Percentiles rank a stretch among this genome's conserved stretches.
Evolutionary conservation across 2,329 filamentous ascomycete species (phyloP).

Genomic region (Cordyceps tenuipes): DNA sequence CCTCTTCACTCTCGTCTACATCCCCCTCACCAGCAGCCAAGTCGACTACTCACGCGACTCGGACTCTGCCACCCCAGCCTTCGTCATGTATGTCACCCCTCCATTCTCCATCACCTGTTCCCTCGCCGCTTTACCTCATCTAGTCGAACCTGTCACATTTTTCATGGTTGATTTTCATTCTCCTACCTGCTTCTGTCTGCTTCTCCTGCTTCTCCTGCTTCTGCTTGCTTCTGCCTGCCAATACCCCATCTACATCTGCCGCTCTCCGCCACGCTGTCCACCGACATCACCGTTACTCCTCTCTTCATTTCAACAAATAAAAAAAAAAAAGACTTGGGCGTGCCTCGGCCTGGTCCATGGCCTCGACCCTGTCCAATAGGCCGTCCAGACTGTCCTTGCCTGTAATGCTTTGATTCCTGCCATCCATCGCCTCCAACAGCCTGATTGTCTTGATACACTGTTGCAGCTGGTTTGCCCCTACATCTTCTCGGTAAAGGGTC

Average conservation of each 20-base stretch:
- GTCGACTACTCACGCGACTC: background rate
- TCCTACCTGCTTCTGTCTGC: background rate
- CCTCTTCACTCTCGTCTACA: background rate
- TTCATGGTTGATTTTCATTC: background rate
- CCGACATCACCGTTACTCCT: background rate
- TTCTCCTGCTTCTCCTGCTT: background rate
- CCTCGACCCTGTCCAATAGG: constrained; percentile 7
- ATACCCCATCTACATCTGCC: background rate
- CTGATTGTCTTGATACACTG: background rate
- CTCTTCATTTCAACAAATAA: background rate
- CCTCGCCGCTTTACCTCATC: background rate
- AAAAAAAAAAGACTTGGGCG: background rate
- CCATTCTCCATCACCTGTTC: background rate
- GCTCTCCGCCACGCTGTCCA: background rate
- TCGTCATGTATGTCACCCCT: background rate
- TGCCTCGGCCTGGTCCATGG: background rate
- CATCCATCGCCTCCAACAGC: background rate
- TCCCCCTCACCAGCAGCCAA: no score
- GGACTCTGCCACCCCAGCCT: background rate
- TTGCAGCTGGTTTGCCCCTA: background rate
- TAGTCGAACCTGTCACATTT: background rate
- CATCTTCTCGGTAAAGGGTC: background rate
- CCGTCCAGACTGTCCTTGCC: background rate
- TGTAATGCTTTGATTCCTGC: background rate
- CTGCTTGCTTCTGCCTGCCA: background rate